These are phyloP conservation scores for Rhizopus delemar DNA, from an alignment of 371 early-diverging fungal species.

Conservation along the genomic window DNA sequence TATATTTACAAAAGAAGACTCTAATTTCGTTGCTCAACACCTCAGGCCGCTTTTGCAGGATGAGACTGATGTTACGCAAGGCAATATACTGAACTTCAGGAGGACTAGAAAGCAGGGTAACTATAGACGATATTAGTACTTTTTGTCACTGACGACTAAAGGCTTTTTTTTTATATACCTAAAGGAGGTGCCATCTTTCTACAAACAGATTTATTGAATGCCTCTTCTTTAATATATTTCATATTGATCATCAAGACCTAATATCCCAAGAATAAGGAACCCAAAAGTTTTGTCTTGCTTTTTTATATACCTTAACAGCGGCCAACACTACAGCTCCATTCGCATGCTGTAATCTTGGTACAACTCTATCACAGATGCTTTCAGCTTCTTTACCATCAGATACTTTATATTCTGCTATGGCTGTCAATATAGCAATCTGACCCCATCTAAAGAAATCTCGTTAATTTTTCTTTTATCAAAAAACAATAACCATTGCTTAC, in stretches of 20 bases:
- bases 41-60: constrained; percentile 91
- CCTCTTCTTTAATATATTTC: constrained; percentile 66
- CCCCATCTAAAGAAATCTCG: constrained; percentile 77
- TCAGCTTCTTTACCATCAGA: constrained; percentile 78
- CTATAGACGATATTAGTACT: constrained; percentile 33
- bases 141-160: background rate
- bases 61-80: constrained; percentile 92
- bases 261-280: background rate
- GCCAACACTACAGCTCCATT: constrained; percentile 91
- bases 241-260: constrained; percentile 69
- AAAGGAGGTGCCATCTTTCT: constrained; percentile 91
- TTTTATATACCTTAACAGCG: constrained; percentile 65
- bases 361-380: constrained; percentile 81
- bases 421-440: constrained; percentile 90
- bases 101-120: constrained; percentile 82
- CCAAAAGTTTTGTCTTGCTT: constrained; percentile 24
- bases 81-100: constrained; percentile 98
- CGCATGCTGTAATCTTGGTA: constrained; percentile 90
- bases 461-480: background rate
- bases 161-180: constrained; percentile 46
- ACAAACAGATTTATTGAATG: constrained; percentile 63
- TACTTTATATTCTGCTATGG: constrained; percentile 76
- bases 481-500: constrained; percentile 37
- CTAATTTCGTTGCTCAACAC: constrained; percentile 88
- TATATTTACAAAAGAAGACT: constrained; percentile 98